Percentiles rank a stretch among this genome's conserved stretches.
phyloP scores from a whole-genome alignment of 2,329 filamentous ascomycete species.

The Fusarium bulbicola region DNA sequence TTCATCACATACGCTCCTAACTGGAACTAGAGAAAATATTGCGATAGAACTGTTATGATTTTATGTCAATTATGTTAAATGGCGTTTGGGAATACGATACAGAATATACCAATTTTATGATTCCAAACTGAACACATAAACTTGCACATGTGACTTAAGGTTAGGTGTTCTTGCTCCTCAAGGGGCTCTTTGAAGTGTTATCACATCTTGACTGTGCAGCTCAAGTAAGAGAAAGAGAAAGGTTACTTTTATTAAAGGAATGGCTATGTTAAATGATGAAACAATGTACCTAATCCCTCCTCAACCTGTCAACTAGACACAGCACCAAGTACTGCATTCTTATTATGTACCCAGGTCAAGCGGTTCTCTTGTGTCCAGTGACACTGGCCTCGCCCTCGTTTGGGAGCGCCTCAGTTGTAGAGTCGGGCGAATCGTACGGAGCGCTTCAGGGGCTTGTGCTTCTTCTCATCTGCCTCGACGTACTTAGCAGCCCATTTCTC shows the following conservation, averaged over 20 bases:
- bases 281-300: conserved; percentile 24
- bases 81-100: not conserved
- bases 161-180: not conserved
- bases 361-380: not conserved
- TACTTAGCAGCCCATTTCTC: conserved; percentile 10
- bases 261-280: conserved; percentile 33
- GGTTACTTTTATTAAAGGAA: conserved; percentile 31
- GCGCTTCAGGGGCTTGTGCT: not conserved
- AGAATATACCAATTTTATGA: conserved; percentile 1
- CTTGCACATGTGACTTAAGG: not conserved
- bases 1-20: conserved; percentile 70
- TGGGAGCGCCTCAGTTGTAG: conserved; percentile 27
- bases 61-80: not conserved
- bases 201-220: not conserved
- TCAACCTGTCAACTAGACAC: not conserved
- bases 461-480: conserved; percentile 3
- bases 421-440: conserved; percentile 25
- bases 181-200: not conserved
- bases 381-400: conserved; percentile 7
- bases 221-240: conserved; percentile 14
- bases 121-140: not conserved
- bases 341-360: not conserved
- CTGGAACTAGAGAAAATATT: conserved; percentile 43
- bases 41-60: not conserved
- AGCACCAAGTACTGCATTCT: not conserved